Conservation (phyloP, 495 filamentous ascomycete genomes). For the Penicillium waksmanii region DNA sequence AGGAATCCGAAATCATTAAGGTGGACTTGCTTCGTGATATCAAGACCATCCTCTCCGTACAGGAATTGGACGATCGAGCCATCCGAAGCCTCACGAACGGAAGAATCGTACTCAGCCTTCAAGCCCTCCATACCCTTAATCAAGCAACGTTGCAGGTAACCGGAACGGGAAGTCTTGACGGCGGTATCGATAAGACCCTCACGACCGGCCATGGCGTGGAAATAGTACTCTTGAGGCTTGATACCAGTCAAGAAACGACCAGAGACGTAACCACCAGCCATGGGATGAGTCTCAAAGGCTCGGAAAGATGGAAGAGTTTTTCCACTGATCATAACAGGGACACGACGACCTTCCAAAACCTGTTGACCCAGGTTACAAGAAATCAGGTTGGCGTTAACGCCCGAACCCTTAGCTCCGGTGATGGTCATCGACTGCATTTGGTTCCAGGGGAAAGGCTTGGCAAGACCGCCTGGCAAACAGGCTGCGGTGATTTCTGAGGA, state of each 20-base stretch:
- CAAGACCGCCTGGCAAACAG: constrained; percentile 80
- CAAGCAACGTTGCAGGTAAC: constrained; percentile 95
- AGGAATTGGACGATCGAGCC: constrained; percentile 93
- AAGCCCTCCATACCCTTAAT: constrained; percentile 99
- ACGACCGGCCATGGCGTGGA: constrained; percentile 99
- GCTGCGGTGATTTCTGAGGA: constrained; percentile 77
- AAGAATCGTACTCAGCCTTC: constrained; percentile 87
- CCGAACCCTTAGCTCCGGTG: constrained; percentile 91
- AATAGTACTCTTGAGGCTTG: constrained; percentile 96
- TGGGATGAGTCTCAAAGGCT: constrained; percentile 83
- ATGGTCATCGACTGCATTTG: constrained; percentile 99
- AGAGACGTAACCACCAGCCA: constrained; percentile 92
- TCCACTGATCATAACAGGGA: constrained; percentile 97
- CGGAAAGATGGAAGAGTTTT: constrained; percentile 95
- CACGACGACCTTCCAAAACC: constrained; percentile 90
- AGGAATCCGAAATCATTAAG: constrained; percentile 89
- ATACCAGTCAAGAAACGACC: constrained; percentile 98
- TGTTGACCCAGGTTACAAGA: constrained; percentile 98
- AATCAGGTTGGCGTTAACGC: constrained; percentile 95
- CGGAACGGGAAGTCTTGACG: constrained; percentile 95
- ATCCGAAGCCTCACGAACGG: constrained; percentile 85
- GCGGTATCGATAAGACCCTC: constrained; percentile 99
- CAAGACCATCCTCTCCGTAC: constrained; percentile 95
- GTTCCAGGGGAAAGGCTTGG: constrained; percentile 92
- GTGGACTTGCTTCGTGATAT: constrained; percentile 92